These are phyloP conservation scores for Talaromyces sp. DNA, from an alignment of 2,329 filamentous ascomycete genomes.

Conservation along the genomic window DNA sequence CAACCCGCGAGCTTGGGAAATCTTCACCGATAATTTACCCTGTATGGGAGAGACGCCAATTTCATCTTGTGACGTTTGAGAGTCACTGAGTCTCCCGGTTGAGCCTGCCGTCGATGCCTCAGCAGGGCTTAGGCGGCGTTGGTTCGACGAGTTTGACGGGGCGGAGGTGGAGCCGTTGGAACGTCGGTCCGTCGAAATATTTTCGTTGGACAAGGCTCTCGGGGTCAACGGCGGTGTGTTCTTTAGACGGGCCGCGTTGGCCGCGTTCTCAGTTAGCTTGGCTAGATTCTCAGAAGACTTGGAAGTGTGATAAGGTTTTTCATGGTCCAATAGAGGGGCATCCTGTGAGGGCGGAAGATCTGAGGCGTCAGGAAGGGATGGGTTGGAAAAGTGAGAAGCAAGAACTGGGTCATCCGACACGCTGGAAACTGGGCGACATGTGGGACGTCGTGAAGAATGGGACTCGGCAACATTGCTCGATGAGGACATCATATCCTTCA, in stretches of 20 bases:
- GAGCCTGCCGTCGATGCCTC: slow-evolving; percentile 22
- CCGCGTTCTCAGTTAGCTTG: slow-evolving; percentile 77
- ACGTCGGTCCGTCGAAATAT: slow-evolving; percentile 26
- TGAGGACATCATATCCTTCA: slow-evolving; percentile 41
- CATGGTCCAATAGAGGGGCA: slow-evolving; percentile 47
- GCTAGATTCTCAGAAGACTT: slow-evolving; percentile 39
- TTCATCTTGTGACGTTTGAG: slow-evolving; percentile 32
- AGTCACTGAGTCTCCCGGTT: slow-evolving; percentile 30
- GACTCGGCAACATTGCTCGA: slow-evolving; percentile 25
- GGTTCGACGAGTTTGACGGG: slow-evolving; percentile 16
- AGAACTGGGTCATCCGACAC: slow-evolving; percentile 60
- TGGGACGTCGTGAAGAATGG: slow-evolving; percentile 36
- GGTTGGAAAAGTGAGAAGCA: slow-evolving; percentile 65
- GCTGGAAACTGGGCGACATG: slow-evolving; percentile 55
- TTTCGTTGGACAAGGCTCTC: slow-evolving; percentile 70
- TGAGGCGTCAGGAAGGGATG: slow-evolving; percentile 50
- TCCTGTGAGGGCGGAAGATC: slow-evolving; percentile 39
- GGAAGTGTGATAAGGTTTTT: slow-evolving; percentile 32
- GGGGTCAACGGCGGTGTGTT: slow-evolving; percentile 88
- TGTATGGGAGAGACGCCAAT: slow-evolving; percentile 66
- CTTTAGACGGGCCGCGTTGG: slow-evolving; percentile 61
- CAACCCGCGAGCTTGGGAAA: slow-evolving; percentile 76
- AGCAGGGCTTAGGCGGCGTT: slow-evolving; percentile 20
- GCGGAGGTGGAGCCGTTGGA: slow-evolving; percentile 17
- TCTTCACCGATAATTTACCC: slow-evolving; percentile 85